Evolutionary conservation across 345 rosid species (phyloP), one percentile per base, ranked within the genome.

Genomic region (Sisymbrium altissimum): DNA sequence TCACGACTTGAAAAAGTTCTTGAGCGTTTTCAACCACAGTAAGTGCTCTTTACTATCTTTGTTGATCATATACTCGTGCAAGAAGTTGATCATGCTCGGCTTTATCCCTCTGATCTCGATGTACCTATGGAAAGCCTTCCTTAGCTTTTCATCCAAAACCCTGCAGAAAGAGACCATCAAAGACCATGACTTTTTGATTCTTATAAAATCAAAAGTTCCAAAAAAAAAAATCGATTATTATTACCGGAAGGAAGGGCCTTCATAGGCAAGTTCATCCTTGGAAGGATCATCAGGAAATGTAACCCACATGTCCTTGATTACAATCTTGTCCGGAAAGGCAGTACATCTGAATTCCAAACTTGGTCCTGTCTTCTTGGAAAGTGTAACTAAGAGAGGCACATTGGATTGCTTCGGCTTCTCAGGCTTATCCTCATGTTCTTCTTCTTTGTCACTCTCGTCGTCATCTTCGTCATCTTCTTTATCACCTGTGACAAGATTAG

Each of bases 61-160:
- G 83, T 87, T 88, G 74, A 87, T 80, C 97, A 92, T 92, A 80
- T 92, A 90, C 82, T 88, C 99, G 48, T 86, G 91, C 83, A 95
- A 79, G 92, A 87, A 92, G 78, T 88, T 88, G 61, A 90, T 83
- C 6, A 84, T 83, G 81, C 87, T 81, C 17, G 96, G 89, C 61
- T 80, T 86, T 72, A 95, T 81, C 70, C 97, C 97, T 81, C 99
- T 82, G 35, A 86, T 79, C 78, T 87, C 94, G 38, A 90, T 68
- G 61, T 88, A 90, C 83, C 86, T 87, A 80, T 87, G 89, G 62
- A 95, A 88, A 10, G 85, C 89, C 55, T 88, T 86, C 84, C 81
- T 86, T 67, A 95, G 66, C 64, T 90, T 92, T 72, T 92, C 94
- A 79, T 95, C 92, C 85, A 95, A 85, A 79, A 83, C 93, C 70